A percentile compares a stretch with the other conserved stretches of the same genome.
Evolutionary conservation across 2,329 filamentous ascomycete species (phyloP).

Genomic region (Thelonectria olida): DNA sequence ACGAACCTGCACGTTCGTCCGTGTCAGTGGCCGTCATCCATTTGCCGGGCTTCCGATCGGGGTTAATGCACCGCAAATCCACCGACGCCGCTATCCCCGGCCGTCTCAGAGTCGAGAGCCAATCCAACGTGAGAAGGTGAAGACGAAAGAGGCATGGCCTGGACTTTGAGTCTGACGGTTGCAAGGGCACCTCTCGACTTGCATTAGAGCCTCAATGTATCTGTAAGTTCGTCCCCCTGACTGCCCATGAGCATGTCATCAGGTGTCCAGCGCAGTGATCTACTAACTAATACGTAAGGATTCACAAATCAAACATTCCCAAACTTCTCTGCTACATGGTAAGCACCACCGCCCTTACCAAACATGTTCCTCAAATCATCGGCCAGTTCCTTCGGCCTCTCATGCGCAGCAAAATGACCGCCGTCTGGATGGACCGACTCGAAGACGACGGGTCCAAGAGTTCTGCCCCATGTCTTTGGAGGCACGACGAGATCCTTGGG

Average conservation of each 20-base stretch:
- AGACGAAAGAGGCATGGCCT: neutral
- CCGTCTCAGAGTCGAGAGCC: neutral
- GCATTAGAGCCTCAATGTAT: neutral
- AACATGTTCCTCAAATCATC: slow-evolving; percentile 68
- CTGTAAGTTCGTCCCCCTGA: too few species aligned
- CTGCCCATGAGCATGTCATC: too few species aligned
- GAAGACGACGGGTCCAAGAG: slow-evolving; percentile 68
- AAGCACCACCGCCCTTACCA: slow-evolving; percentile 58
- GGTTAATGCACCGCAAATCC: slow-evolving; percentile 6
- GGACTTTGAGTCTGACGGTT: neutral
- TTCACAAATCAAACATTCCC: neutral
- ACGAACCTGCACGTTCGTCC: slow-evolving; percentile 3
- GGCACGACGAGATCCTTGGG: slow-evolving; percentile 65
- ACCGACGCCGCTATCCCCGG: neutral
- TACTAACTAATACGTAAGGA: neutral
- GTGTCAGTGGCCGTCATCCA: neutral
- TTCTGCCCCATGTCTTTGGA: slow-evolving; percentile 65
- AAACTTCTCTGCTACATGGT: slow-evolving; percentile 41
- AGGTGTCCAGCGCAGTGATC: too few species aligned
- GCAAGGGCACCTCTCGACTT: neutral
- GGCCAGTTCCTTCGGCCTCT: slow-evolving; percentile 62
- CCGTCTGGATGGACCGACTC: slow-evolving; percentile 60
- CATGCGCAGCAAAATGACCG: slow-evolving; percentile 70
- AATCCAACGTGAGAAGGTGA: neutral
- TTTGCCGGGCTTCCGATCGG: slow-evolving; percentile 5